Evolutionary conservation across 78 protist species (phyloP), one percentile per base, ranked within the genome.

Genomic region (Planoprotostelium fungivorum): DNA sequence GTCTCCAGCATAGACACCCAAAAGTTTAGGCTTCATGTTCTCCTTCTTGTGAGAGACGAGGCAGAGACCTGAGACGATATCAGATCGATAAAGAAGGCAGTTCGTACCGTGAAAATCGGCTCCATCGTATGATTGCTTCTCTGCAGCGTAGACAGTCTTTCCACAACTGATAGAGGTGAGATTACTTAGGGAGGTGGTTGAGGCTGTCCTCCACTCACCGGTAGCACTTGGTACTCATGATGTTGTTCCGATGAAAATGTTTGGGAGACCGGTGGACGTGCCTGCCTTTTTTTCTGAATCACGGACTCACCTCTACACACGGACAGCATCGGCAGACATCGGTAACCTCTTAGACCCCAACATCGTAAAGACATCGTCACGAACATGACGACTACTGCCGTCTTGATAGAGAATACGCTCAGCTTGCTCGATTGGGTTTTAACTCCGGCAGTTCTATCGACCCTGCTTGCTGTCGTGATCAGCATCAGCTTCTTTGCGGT

Each of bases 1-100:
- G 9, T 88, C 89, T 83, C 89, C 89, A 37, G 89, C 83, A 36
- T 88, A 88, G 35, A 51, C 73, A 25, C 73, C 73, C 73, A 51
- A 51, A 5, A 25, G 73, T 51, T 51, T 51, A 16, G 73, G 31
- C 73, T 51, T 51, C 73, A 51, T 51, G 73, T 51, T 51, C 73
- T 51, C 73, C 73, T 51, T 51, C 73, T 51, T 51, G 73, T 51
- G 73, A 16, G 73, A 51, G 73, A 51, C 16, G 31, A 51, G 73
- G 16, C 73, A 51, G 16, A 16, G 5, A 25, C 73, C 73, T 51
- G 73, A 16, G n/a, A n/a, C n/a, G n/a, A n/a, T n/a, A n/a, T n/a
- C n/a, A n/a, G n/a, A n/a, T n/a, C n/a, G n/a, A n/a, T n/a, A n/a
- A n/a, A n/a, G n/a, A 16, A 16, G 5, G 5, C 73, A 51, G 73